Evolutionary conservation across 1,284 basidiomycete genomes (phyloP).

Genomic region (Phylloboletellus chloephorus): DNA sequence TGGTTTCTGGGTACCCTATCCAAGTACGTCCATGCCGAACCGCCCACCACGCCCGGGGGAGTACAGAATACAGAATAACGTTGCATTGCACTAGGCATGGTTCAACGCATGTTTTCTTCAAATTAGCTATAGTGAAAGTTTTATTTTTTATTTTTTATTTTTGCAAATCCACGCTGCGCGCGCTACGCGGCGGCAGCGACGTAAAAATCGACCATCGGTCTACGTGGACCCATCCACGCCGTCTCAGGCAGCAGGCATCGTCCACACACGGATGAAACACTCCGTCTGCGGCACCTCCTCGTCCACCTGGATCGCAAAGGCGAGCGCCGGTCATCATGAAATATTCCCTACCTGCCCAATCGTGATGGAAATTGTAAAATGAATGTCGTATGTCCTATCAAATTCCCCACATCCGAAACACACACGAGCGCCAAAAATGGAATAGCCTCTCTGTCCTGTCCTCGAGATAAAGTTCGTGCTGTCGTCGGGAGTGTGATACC

Average conservation of each 20-base stretch:
- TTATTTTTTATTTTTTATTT: no score
- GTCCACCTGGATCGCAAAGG: constrained; percentile 1
- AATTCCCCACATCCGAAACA: no score
- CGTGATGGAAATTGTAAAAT: constrained; percentile 7
- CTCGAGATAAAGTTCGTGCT: constrained; percentile 41
- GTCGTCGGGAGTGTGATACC: constrained; percentile 54
- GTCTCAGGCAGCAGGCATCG: constrained; percentile 47
- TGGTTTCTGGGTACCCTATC: no score
- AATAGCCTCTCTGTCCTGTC: no score
- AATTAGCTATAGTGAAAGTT: no score
- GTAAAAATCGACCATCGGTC: constrained; percentile 10
- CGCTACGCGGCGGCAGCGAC: background rate
- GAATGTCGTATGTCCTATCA: constrained; percentile 29
- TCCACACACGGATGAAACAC: constrained; percentile 48
- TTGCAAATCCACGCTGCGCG: no score
- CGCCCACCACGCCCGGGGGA: no score
- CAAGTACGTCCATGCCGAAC: no score
- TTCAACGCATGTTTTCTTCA: no score
- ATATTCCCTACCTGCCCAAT: constrained; percentile 2
- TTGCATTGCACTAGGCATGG: no score
- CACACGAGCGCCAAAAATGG: no score
- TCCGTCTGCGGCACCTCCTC: constrained; percentile 10
- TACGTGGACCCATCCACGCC: constrained; percentile 25
- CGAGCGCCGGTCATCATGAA: constrained; percentile 1
- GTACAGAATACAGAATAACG: no score